These are phyloP conservation scores for Spencermartinsiella ligniputridi DNA, from an alignment of 1,139 yeast species.

Conservation along the genomic window DNA sequence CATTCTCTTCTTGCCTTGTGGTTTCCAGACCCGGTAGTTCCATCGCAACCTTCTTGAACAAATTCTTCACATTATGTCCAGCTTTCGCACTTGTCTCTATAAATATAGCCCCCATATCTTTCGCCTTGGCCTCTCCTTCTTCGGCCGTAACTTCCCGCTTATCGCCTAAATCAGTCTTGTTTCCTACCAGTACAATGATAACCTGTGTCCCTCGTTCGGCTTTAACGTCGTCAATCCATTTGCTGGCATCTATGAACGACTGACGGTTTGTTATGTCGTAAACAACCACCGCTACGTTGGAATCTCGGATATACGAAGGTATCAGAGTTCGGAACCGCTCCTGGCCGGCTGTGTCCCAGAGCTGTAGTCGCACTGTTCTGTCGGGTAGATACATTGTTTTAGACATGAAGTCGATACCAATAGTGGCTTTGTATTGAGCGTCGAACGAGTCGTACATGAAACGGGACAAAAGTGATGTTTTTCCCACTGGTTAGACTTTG, in stretches of 20 bases:
- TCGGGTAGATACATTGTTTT: conserved; percentile 80
- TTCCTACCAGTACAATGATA: conserved; percentile 71
- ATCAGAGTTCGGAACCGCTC: conserved; percentile 92
- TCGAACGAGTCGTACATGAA: conserved; percentile 99
- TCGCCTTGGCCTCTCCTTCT: conserved; percentile 74
- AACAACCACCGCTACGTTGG: conserved; percentile 94
- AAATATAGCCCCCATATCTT: conserved; percentile 71
- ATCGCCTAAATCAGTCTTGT: conserved; percentile 61
- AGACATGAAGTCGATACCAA: conserved; percentile 91
- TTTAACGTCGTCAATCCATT: conserved; percentile 84
- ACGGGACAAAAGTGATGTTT: conserved; percentile 89
- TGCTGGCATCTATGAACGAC: conserved; percentile 68
- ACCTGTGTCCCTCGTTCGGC: conserved; percentile 70
- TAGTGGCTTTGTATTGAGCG: conserved; percentile 83
- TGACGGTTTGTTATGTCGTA: conserved; percentile 81
- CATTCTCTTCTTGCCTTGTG: conserved; percentile 27
- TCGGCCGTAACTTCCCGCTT: conserved; percentile 78
- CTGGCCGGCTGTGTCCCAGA: conserved; percentile 99
- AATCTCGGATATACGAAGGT: conserved; percentile 91
- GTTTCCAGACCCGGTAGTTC: conserved; percentile 80
- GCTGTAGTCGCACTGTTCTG: conserved; percentile 64
- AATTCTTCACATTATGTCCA: conserved; percentile 84
- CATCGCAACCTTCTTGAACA: conserved; percentile 88
- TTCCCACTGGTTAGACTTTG: conserved; percentile 54
- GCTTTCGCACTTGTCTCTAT: conserved; percentile 95